These are phyloP conservation scores for Mychonastes homosphaera DNA, from an alignment of 139 green algal genomes.

Conservation along the genomic window DNA sequence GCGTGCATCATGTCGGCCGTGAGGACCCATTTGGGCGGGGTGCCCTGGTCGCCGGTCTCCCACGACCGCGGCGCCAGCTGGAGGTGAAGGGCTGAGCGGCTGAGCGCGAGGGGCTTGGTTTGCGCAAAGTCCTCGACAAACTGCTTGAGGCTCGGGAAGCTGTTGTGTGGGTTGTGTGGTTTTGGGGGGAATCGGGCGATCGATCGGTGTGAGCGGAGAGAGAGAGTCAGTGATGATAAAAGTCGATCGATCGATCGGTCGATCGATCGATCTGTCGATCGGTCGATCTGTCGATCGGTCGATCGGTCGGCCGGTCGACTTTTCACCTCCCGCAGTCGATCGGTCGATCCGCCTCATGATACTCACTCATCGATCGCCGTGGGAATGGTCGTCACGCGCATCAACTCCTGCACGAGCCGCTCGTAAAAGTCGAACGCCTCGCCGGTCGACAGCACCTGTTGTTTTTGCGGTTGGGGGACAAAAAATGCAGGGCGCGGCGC, in stretches of 20 bases:
- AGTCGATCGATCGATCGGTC: too few relatives aligned
- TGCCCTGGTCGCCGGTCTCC: not conserved
- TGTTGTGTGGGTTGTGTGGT: not conserved
- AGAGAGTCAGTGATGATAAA: not conserved
- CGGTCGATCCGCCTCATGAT: too few relatives aligned
- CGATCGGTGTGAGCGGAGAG: too few relatives aligned
- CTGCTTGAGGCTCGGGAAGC: conserved; percentile 5
- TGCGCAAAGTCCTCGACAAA: conserved; percentile 1
- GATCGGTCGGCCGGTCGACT: too few relatives aligned
- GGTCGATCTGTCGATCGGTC: too few relatives aligned
- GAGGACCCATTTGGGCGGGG: not conserved
- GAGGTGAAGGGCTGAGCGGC: conserved; percentile 45
- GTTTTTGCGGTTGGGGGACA: not conserved
- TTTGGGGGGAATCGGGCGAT: not conserved
- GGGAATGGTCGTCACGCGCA: conserved; percentile 16
- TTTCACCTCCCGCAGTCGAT: too few relatives aligned
- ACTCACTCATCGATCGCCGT: conserved; percentile 19
- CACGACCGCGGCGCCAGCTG: conserved; percentile 18
- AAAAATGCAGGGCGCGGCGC: not conserved
- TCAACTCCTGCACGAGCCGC: conserved; percentile 35
- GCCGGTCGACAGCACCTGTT: conserved; percentile 22
- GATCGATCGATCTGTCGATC: too few relatives aligned
- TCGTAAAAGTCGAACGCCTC: conserved; percentile 37
- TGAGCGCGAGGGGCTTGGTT: conserved; percentile 17
- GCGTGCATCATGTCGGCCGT: too few relatives aligned